Conservation (phyloP, 1,284 basidiomycete species). For the Trichosporon sp. region DNA sequence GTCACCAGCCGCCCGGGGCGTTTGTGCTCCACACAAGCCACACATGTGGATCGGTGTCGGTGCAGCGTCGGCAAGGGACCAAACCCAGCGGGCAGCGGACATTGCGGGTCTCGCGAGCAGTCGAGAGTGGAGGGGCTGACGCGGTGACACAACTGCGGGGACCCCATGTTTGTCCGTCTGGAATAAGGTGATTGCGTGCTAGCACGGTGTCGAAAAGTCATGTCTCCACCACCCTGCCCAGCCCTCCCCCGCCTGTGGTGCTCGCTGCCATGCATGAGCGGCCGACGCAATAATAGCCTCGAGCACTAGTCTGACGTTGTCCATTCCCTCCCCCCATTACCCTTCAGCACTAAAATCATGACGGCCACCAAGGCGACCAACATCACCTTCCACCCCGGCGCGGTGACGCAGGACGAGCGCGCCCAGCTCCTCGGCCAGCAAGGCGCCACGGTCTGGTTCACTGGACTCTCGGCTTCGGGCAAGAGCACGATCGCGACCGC, state of each 20-base stretch:
- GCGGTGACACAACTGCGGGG: background rate
- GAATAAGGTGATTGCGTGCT: conserved; percentile 15
- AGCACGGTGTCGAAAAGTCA: conserved; percentile 15
- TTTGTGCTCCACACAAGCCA: background rate
- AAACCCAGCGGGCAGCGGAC: no score
- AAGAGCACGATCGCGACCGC: conserved; percentile 98
- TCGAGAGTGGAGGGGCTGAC: background rate
- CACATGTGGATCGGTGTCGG: background rate
- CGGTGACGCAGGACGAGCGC: conserved; percentile 71
- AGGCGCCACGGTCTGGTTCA: conserved; percentile 90
- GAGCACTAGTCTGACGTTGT: no score
- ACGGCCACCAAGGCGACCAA: conserved; percentile 70
- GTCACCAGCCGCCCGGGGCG: background rate
- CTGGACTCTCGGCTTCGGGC: conserved; percentile 87
- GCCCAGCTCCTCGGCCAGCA: conserved; percentile 70
- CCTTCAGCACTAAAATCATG: background rate
- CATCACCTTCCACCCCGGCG: conserved; percentile 83
- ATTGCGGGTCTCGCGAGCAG: background rate
- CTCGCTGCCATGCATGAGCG: background rate
- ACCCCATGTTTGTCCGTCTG: conserved; percentile 19
- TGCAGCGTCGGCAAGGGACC: no score
- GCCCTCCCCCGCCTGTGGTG: no score
- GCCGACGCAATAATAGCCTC: background rate
- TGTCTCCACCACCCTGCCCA: no score
- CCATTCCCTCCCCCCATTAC: no score